phyloP scores from a whole-genome alignment of 352 stramenopile species.

The Halophytophthora polymorphica region DNA sequence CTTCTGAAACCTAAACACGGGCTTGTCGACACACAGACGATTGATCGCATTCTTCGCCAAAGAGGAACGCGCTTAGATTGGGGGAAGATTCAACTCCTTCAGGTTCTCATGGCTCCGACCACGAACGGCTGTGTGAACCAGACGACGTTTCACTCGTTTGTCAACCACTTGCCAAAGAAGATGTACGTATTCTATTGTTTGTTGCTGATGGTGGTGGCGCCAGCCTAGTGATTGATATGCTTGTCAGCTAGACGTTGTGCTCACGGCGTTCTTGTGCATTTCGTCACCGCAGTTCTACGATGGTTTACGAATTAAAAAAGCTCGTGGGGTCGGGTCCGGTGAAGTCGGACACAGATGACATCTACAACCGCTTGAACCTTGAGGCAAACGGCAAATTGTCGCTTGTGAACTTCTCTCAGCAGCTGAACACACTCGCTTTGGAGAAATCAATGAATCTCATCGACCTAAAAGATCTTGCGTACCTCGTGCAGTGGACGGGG shows the following conservation, averaged over 20 bases:
- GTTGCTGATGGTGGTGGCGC: not conserved
- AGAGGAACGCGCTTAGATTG: slow-evolving; percentile 46
- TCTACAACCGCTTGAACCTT: slow-evolving; percentile 72
- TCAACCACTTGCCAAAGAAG: slow-evolving; percentile 80
- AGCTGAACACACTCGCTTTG: slow-evolving; percentile 50
- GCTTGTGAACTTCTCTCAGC: slow-evolving; percentile 50
- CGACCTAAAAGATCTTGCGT: slow-evolving; percentile 72
- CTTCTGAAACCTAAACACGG: slow-evolving; percentile 57
- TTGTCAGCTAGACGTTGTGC: not conserved
- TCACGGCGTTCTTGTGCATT: not conserved
- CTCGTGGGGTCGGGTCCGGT: slow-evolving; percentile 42
- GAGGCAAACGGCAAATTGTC: slow-evolving; percentile 71
- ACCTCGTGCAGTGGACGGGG: slow-evolving; percentile 70
- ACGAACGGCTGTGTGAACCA: slow-evolving; percentile 67
- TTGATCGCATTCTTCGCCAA: slow-evolving; percentile 68
- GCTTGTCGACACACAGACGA: slow-evolving; percentile 41
- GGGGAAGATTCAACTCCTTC: slow-evolving; percentile 51
- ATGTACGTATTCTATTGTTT: slow-evolving; percentile 37
- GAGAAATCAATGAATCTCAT: slow-evolving; percentile 51
- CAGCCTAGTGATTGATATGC: not conserved
- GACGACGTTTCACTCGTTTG: slow-evolving; percentile 63
- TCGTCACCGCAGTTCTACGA: slow-evolving; percentile 31
- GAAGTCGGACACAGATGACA: slow-evolving; percentile 34
- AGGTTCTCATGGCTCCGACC: slow-evolving; percentile 57
- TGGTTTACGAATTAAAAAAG: slow-evolving; percentile 74